Conservation (phyloP, 1,284 basidiomycete species). For the Rugiboletus extremiorientalis region DNA sequence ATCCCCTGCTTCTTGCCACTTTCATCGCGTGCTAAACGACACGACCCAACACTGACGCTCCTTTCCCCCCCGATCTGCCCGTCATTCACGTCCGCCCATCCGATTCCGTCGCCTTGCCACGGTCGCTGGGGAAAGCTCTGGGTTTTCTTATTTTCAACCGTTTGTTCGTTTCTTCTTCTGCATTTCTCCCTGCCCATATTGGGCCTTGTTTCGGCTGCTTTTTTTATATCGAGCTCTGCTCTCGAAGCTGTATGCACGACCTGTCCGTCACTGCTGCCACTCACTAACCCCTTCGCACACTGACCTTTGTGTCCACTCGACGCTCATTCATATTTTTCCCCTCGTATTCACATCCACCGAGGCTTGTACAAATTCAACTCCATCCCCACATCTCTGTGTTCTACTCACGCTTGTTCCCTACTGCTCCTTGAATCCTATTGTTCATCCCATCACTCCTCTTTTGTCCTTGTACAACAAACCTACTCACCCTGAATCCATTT, state of each 20-base stretch:
- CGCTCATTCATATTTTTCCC: slow-evolving; percentile 8
- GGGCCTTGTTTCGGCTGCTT: background rate
- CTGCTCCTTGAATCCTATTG: background rate
- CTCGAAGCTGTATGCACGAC: background rate
- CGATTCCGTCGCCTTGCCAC: slow-evolving; percentile 1
- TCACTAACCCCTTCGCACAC: background rate
- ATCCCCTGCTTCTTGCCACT: slow-evolving; percentile 6
- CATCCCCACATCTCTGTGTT: background rate
- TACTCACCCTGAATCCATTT: background rate
- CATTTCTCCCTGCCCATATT: background rate
- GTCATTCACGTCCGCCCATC: background rate
- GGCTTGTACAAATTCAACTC: slow-evolving; percentile 6
- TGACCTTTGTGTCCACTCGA: background rate
- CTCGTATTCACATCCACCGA: background rate
- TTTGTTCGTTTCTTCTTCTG: background rate
- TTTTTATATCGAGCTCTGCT: background rate
- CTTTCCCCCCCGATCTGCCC: background rate
- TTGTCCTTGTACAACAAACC: slow-evolving; percentile 19
- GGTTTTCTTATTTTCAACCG: background rate
- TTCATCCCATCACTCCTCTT: slow-evolving; percentile 1
- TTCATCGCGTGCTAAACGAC: background rate
- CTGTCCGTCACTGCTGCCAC: background rate
- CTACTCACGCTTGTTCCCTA: slow-evolving; percentile 5
- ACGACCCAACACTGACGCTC: background rate
- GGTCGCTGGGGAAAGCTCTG: background rate